Evolutionary conservation across 202 grass and related monocot species (phyloP), one percentile per base, ranked within the genome.

Genomic region (Cymbopogon flexuosus): DNA sequence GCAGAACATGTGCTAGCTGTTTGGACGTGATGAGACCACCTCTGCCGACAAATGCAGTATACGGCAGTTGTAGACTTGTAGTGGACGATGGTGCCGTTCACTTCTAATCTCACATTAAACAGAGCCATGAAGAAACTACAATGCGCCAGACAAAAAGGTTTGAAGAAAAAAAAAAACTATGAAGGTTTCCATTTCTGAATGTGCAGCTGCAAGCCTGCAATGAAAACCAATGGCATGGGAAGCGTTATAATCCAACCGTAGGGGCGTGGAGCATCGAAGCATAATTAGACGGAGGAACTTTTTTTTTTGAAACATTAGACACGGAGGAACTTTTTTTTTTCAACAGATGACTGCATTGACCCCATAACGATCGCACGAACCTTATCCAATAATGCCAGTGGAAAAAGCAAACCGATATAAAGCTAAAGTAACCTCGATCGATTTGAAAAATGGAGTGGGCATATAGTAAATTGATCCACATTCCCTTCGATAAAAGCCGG

Each of bases 301-400:
- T 47, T 47, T 45, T 13, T 46, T 46, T n/a, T n/a, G n/a, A n/a
- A n/a, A n/a, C n/a, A n/a, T n/a, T n/a, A n/a, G n/a, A n/a, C n/a
- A n/a, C n/a, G n/a, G n/a, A n/a, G n/a, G n/a, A n/a, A n/a, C n/a
- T n/a, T 10, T 13, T 37, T 49, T 49, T 47, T 15, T 49, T 49
- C 45, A 49, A 10, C 16, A 0, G 13, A 34, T 8, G 15, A 10
- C 10, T 3, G 2, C 10, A 71, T 63, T 29, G 73, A 61, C 49
- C 72, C 37, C 72, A 70, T 29, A 65, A 8, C 4, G 64, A 62
- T 62, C 8, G 39, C 73, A 9, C 18, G 62, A 8, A 61, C 47
- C 62, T 61, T 77, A 61, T 61, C 49, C 72, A 13, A 61, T 60
- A 61, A 77, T 76, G 62, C 23, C 23, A 35, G n/a, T 60, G 5